Percentiles rank a stretch among this genome's conserved stretches.
phyloP scores from a whole-genome alignment of 2,329 filamentous ascomycete genomes.

The Aphanocladium album region DNA sequence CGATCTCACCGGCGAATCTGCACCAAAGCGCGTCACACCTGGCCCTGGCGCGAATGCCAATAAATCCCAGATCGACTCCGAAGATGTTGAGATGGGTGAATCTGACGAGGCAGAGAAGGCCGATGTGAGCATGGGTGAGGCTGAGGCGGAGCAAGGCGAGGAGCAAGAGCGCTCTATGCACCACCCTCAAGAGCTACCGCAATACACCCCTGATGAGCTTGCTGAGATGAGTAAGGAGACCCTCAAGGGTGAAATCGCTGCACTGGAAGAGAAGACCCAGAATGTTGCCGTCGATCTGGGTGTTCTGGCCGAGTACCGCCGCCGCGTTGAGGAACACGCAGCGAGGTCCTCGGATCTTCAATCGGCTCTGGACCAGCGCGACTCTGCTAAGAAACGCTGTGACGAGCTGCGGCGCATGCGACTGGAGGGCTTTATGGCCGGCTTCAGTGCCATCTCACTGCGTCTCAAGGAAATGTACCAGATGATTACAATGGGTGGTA shows the following conservation, averaged over 20 bases:
- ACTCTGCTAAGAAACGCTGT: slow-evolving; percentile 83
- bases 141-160: neutral
- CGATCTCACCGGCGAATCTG: slow-evolving; percentile 49
- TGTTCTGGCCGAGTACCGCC: slow-evolving; percentile 83
- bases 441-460: slow-evolving; percentile 88
- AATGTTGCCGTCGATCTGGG: slow-evolving; percentile 83
- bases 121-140: slow-evolving; percentile 13
- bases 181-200: slow-evolving; percentile 60
- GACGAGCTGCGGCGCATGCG: slow-evolving; percentile 87
- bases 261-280: slow-evolving; percentile 66
- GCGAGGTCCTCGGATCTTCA: slow-evolving; percentile 79
- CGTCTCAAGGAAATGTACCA: slow-evolving; percentile 99
- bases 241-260: slow-evolving; percentile 58
- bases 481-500: slow-evolving; percentile 99
- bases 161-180: slow-evolving; percentile 22
- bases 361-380: slow-evolving; percentile 69
- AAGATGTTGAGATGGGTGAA: slow-evolving; percentile 27
- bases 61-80: slow-evolving; percentile 22
- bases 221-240: slow-evolving; percentile 59
- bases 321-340: slow-evolving; percentile 76
- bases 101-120: slow-evolving; percentile 22
- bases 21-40: slow-evolving; percentile 23
- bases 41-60: slow-evolving; percentile 16
- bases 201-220: slow-evolving; percentile 69
- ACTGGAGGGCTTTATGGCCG: slow-evolving; percentile 96